Conservation (phyloP, 2,329 filamentous ascomycete species). For the Apiospora rasikravindrae region DNA sequence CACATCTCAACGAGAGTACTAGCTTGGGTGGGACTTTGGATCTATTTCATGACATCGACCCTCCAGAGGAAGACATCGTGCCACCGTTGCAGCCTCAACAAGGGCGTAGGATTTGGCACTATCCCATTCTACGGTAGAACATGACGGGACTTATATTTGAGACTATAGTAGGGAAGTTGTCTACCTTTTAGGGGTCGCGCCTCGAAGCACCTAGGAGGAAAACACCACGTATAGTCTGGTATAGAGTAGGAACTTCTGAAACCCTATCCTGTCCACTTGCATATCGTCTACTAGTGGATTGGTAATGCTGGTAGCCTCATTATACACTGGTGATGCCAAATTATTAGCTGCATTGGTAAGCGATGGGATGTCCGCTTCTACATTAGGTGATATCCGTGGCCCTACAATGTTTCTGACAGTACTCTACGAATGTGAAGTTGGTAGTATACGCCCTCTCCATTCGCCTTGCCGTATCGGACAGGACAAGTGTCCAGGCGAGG, state of each 20-base stretch:
- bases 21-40: not conserved
- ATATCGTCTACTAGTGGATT: no score
- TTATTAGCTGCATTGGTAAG: no score
- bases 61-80: not conserved
- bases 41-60: not conserved
- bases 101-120: not conserved
- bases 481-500: no score
- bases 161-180: no score
- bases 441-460: no score
- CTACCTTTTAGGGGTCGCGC: not conserved
- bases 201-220: not conserved
- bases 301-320: not conserved
- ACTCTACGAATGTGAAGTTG: no score
- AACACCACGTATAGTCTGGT: not conserved
- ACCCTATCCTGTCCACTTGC: not conserved
- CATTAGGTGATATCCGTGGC: no score
- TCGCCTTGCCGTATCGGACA: no score
- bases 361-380: no score
- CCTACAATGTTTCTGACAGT: no score
- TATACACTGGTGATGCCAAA: not conserved
- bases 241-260: not conserved
- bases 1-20: no score
- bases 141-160: not conserved
- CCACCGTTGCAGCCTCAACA: not conserved
- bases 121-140: not conserved